Evolutionary conservation across 2,329 filamentous ascomycete species (phyloP), one percentile per base, ranked within the genome.

Genomic region (Karstenula rhodostoma): DNA sequence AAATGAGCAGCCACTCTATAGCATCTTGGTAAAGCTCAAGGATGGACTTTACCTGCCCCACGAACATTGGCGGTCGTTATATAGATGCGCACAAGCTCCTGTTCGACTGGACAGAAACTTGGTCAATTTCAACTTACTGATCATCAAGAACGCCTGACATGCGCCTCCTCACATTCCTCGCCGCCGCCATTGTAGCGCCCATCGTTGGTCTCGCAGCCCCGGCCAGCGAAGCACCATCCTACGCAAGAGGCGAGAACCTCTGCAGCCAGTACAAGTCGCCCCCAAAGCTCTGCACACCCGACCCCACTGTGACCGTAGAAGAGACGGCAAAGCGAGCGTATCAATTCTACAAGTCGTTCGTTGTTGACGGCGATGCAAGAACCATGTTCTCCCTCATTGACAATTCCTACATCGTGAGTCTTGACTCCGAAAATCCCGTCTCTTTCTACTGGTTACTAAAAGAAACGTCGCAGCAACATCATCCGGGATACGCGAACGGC

Each of bases 341-440:
- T 42, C 46, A 62, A n/a, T 67, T 67, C 48, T 67, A 66, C 43
- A 60, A 61, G 29, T 55, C 65, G 22, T 67, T 67, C 40, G 65
- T 67, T 1, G 29, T 67, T n/a, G 65, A 67, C 42, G 65, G 65
- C 15, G 65, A 67, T 42, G 57, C 65, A 27, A 61, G 51, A 56
- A 67, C 57, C 3, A 67, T 67, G 65, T 67, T 67, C 46, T 66
- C 65, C 2, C 61, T 67, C 29, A 67, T 67, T 19, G 65, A 67
- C 46, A 61, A 57, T 19, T 50, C 47, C 10, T 67, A 67, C 40
- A 66, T 59, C 12, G 65, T 66, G 44, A 9, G 58, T n/a, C 23
- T 27, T 52, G 29, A 15, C 4, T 23, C n/a, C 44, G 10, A 27
- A 40, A 4, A 1, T 29, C 10, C 17, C 25, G 19, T 17, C 49